Evolutionary conservation across 257 asterid genomes (phyloP).

Genomic region (Craterostigma plantagineum): DNA sequence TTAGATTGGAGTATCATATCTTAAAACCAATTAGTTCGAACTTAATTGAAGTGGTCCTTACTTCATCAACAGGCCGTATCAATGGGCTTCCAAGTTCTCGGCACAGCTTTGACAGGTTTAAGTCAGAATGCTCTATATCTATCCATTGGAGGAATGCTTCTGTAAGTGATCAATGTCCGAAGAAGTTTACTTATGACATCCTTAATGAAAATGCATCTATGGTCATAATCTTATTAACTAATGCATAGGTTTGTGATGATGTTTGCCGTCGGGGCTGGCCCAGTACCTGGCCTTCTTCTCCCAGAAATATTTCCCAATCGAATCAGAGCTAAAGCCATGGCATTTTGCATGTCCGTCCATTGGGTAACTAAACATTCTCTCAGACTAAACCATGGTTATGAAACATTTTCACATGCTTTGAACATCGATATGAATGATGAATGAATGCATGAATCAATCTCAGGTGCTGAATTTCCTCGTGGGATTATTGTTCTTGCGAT

Average conservation of each 20-base stretch:
- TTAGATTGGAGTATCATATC: no score
- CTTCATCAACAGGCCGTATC: conserved; percentile 45
- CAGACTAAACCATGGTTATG: no score
- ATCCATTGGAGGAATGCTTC: conserved; percentile 63
- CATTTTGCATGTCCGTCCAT: conserved; percentile 80
- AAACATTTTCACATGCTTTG: no score
- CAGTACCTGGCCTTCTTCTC: conserved; percentile 74
- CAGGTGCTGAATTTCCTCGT: conserved; percentile 75
- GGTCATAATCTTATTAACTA: no score
- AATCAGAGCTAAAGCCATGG: conserved; percentile 88
- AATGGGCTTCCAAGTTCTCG: conserved; percentile 64
- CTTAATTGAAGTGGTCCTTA: conserved; percentile 1
- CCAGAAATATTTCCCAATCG: conserved; percentile 67
- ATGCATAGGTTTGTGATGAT: conserved; percentile 68
- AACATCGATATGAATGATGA: no score
- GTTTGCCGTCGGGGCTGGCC: conserved; percentile 93
- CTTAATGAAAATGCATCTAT: no score
- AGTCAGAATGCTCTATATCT: conserved; percentile 28
- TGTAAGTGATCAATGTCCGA: no score
- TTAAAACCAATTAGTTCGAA: no score
- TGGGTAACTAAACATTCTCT: conserved; percentile 40
- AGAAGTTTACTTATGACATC: no score
- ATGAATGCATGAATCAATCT: neutral
- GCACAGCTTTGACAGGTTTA: conserved; percentile 30
- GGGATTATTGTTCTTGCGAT: conserved; percentile 66